Conservation (phyloP, 306 rosid species). For the cucumber (Cucumis sativus) region DNA sequence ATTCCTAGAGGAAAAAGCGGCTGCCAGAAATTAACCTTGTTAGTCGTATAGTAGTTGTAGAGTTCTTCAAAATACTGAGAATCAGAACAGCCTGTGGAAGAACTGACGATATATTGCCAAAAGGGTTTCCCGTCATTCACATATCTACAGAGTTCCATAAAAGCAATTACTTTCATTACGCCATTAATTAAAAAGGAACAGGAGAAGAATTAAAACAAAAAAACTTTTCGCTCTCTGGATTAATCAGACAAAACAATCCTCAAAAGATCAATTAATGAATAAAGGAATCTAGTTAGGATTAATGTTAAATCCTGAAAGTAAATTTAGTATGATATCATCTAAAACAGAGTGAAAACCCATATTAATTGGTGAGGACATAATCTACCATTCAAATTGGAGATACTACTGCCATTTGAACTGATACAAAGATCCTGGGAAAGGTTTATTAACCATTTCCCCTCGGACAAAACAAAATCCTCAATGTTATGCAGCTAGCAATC, state of each 20-base stretch:
- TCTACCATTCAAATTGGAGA: neutral
- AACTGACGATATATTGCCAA: conserved; percentile 91
- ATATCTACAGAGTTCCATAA: conserved; percentile 41
- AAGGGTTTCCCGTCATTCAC: conserved; percentile 92
- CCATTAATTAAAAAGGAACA: neutral
- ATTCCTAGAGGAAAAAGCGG: neutral
- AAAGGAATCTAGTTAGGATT: neutral
- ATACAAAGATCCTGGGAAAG: neutral
- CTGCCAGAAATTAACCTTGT: conserved; percentile 42
- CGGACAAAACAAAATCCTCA: neutral
- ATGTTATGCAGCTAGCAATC: neutral
- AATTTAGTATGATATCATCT: too few species aligned
- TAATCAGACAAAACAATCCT: neutral
- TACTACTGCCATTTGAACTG: neutral
- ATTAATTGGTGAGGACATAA: too few species aligned
- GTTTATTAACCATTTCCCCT: neutral
- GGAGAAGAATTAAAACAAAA: neutral
- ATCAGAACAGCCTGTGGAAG: conserved; percentile 90
- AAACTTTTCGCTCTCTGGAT: neutral
- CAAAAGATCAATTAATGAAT: neutral
- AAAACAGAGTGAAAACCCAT: too few species aligned
- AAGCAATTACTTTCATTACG: neutral
- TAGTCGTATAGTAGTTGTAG: conserved; percentile 67
- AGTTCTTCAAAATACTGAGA: conserved; percentile 91
- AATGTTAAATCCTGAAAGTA: neutral